Percentiles rank a stretch among this genome's conserved stretches.
Evolutionary conservation across 768 basidiomycete species (phyloP).

Genomic region (Rhizopogon sp.): DNA sequence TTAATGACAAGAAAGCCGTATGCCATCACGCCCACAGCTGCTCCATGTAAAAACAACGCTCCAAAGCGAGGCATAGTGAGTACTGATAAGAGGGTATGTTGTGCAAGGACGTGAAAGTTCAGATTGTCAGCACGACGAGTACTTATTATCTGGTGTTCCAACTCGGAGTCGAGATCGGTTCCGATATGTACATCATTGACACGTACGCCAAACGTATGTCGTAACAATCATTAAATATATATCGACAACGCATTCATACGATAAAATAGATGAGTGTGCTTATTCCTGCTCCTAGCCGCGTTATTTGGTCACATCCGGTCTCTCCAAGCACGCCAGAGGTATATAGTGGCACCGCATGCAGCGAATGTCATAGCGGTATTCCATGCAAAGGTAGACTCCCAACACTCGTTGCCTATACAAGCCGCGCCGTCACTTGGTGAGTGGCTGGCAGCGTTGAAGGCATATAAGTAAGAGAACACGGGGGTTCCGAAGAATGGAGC

Average conservation of each 20-base stretch:
- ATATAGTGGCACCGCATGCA: conserved; percentile 38
- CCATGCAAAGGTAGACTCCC: conserved; percentile 61
- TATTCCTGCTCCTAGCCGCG: background rate
- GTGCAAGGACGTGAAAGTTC: no score
- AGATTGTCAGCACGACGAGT: no score
- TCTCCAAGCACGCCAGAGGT: conserved; percentile 64
- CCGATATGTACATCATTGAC: no score
- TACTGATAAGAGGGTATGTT: background rate
- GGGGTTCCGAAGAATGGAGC: conserved; percentile 75
- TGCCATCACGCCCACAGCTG: conserved; percentile 28
- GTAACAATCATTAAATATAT: no score
- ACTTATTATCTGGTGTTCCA: no score
- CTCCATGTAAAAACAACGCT: conserved; percentile 26
- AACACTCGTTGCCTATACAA: conserved; percentile 60
- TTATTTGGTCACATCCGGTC: conserved; percentile 36
- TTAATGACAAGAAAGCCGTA: conserved; percentile 28
- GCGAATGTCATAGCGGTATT: conserved; percentile 36
- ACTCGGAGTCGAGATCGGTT: no score
- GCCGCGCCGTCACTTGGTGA: conserved; percentile 32
- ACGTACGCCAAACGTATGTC: no score
- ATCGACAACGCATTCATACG: background rate
- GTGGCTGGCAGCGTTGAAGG: conserved; percentile 55
- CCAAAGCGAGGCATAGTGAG: background rate
- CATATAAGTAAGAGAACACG: conserved; percentile 75
- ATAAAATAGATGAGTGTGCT: background rate